These are phyloP conservation scores for Aspergillus quadricinctus DNA, from an alignment of 2,329 filamentous ascomycete genomes.

Conservation along the genomic window DNA sequence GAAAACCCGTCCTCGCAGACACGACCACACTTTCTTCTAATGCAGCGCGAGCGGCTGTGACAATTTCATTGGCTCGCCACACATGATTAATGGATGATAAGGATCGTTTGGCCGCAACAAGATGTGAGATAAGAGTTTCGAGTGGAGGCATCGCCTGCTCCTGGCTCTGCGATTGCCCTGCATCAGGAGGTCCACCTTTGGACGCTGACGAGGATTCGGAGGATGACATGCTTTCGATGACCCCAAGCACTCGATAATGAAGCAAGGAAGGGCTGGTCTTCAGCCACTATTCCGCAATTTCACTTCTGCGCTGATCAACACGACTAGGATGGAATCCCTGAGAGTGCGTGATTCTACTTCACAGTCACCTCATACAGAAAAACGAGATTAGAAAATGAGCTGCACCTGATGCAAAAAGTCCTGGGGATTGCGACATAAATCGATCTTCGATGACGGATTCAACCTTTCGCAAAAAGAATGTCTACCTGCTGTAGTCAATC, in stretches of 20 bases:
- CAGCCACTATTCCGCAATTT: not conserved
- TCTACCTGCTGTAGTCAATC: not conserved
- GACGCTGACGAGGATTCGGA: constrained; percentile 27
- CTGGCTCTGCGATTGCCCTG: constrained; percentile 10
- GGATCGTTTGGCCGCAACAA: constrained; percentile 82
- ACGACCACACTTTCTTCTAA: constrained; percentile 76
- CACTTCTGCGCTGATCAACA: not conserved
- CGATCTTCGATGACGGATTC: not conserved
- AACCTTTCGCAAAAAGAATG: not conserved
- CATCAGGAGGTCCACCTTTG: constrained; percentile 10
- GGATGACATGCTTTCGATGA: constrained; percentile 24
- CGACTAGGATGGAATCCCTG: not conserved
- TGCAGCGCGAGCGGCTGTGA: constrained; percentile 67
- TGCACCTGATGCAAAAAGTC: not conserved
- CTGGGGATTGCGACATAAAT: not conserved
- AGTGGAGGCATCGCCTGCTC: constrained; percentile 42
- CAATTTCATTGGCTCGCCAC: constrained; percentile 80
- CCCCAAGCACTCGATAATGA: not conserved
- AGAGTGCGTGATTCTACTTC: not conserved
- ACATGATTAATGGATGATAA: constrained; percentile 79
- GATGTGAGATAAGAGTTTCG: constrained; percentile 75
- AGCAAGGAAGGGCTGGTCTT: not conserved
- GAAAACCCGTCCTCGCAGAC: constrained; percentile 63
- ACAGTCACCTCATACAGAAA: not conserved
- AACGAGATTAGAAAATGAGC: not conserved